Base-by-base conservation (phyloP, 2,329 filamentous ascomycete genomes). In the Leptographium flavum region DNA sequence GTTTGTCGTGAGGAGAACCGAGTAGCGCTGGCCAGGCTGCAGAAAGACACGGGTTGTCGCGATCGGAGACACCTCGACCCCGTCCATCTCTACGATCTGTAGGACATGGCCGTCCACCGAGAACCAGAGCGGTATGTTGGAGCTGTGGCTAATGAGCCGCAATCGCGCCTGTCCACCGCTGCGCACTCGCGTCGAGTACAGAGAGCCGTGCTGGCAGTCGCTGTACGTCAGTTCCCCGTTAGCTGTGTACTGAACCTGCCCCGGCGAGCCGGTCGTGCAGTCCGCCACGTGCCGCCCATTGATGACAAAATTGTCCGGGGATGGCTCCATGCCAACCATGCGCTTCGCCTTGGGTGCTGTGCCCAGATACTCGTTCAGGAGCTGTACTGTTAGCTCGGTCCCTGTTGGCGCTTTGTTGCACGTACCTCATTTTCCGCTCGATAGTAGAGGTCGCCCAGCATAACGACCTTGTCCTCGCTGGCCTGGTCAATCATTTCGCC, bases 401-500 rank as follows among this genome's bases (percentile, higher is more conserved):
- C n/a, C n/a, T n/a, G n/a, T n/a, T n/a, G n/a, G n/a, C n/a, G n/a
- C n/a, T n/a, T n/a, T n/a, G n/a, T n/a, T n/a, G n/a, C n/a, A n/a
- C n/a, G n/a, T n/a, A n/a, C n/a, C n/a, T n/a, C n/a, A n/a, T n/a
- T n/a, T n/a, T n/a, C n/a, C n/a, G n/a, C n/a, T n/a, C n/a, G 73
- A 53, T 86, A 79, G 47, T 87, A 86, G 67, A 82, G 82, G 53
- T 87, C 82, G 17, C 77, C 79, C n/a, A 87, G 61, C 50, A 82
- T 81, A 17, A 86, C 56, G 0, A 81, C 65, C 28, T 78, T 62
- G 49, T 86, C 81, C 36, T 67, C 70, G 13, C 65, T 59, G 21
- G 60, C 39, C 68, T 66, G 17, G 63, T 58, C 53, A 9, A 67
- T 69, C 43, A 61, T 69, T 48, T 69, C 67, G 2, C 73, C 63